phyloP scores from a whole-genome alignment of 129 eudicot genomes.

The Calendula officinalis region DNA sequence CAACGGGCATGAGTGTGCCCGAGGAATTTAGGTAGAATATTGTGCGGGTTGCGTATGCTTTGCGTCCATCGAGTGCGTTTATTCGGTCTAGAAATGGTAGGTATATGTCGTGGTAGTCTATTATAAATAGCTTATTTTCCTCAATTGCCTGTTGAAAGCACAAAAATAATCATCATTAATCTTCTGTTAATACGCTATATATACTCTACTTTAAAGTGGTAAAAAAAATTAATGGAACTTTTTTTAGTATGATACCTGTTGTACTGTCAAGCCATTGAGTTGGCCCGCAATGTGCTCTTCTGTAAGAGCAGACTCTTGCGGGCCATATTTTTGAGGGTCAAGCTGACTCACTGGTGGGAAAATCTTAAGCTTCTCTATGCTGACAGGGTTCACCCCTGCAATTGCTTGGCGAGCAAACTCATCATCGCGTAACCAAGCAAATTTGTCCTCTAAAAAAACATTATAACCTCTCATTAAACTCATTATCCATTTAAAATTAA shows the following conservation, averaged over 20 bases:
- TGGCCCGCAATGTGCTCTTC: not conserved
- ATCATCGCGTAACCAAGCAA: not conserved
- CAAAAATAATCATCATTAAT: slow-evolving; percentile 2
- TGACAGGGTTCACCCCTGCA: not conserved
- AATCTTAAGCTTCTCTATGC: not conserved
- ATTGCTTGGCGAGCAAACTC: not conserved
- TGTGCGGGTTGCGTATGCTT: slow-evolving; percentile 86
- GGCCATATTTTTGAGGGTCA: not conserved
- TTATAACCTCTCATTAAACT: not conserved
- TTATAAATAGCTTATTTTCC: not conserved
- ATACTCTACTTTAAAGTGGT: not conserved
- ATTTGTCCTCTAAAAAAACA: slow-evolving; percentile 41
- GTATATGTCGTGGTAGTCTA: not conserved
- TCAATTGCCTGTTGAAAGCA: not conserved
- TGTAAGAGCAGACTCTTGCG: not conserved
- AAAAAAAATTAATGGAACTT: not conserved
- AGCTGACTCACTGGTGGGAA: not conserved
- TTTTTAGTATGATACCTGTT: no score
- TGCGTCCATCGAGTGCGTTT: not conserved
- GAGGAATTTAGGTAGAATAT: slow-evolving; percentile 53
- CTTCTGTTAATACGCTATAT: slow-evolving; percentile 5
- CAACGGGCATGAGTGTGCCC: not conserved
- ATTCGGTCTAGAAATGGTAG: not conserved
- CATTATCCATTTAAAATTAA: not conserved
- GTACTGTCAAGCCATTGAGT: not conserved